Base-by-base conservation (phyloP, 192 early-diverging fungal species). In the Coemansia sp. region DNA sequence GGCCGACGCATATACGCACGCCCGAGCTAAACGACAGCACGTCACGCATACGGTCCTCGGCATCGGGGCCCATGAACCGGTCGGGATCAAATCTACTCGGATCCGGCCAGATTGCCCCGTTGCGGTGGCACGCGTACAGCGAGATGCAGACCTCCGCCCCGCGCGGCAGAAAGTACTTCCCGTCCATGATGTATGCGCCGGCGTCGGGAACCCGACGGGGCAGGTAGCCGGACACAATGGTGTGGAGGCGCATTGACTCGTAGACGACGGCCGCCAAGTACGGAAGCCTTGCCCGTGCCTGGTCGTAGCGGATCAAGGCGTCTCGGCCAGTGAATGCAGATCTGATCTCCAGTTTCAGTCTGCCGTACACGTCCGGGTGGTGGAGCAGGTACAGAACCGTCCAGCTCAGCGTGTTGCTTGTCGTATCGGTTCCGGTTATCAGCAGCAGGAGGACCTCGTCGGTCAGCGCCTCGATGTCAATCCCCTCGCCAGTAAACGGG, bases 341-440 rank as follows among this genome's bases (percentile, higher is more conserved):
- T 2, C 73, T 44, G 4, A 85, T 56, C 7, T 82, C 76, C 4
- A 18, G 49, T 15, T 77, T 62, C 38, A 85, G 64, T 4, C 63
- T 64, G 0, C 56, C 7, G 26, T 72, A 49, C 15, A 76, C 47
- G 1, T 50, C 16, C 0, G 84, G 84, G 40, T 77, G 56, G 43
- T 73, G 41, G 26, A 85, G 61, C 38, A 85, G 44, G 39, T 70
- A 67, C 53, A 77, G 76, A 1, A 74, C 15, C 5, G 77, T 72
- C 70, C 69, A 85, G 10, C 71, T 50, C 19, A 83, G 44, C 42
- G 84, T 82, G 57, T 74, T 79, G 74, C 77, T 80, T 38, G 80
- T 75, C 0, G 84, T 85, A 19, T 85, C 84, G 12, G 79, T 79
- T 19, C 84, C 84, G 0, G 76, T 76, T 0, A 76, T 57, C 37